Evolutionary conservation across 441 rosid species (phyloP).

Genomic region (Euphorbia schlechtendalii): DNA sequence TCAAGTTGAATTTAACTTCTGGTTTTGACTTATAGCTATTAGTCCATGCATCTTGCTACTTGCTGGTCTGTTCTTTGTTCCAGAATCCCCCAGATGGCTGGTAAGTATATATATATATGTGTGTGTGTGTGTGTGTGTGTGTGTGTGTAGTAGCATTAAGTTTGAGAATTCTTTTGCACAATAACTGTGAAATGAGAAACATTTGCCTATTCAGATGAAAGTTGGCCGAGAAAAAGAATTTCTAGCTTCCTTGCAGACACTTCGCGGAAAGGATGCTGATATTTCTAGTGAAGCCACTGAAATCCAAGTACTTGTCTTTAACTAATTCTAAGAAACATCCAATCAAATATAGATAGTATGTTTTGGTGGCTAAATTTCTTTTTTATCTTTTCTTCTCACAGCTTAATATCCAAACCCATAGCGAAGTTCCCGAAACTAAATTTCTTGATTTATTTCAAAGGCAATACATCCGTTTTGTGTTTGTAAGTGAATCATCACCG

Average conservation of each 20-base stretch:
- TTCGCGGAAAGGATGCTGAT: slow-evolving; percentile 62
- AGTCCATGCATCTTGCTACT: slow-evolving; percentile 69
- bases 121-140: too few species aligned
- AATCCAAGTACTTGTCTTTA: slow-evolving; percentile 42
- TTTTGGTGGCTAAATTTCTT: slow-evolving; percentile 1
- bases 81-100: slow-evolving; percentile 95
- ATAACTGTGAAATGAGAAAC: background rate
- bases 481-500: slow-evolving; percentile 38
- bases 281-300: slow-evolving; percentile 62
- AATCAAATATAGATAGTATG: background rate
- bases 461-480: slow-evolving; percentile 54
- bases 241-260: slow-evolving; percentile 43
- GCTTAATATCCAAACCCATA: slow-evolving; percentile 42
- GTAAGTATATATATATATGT: slow-evolving; percentile 30
- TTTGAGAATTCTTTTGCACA: background rate
- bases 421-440: slow-evolving; percentile 52
- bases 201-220: slow-evolving; percentile 45
- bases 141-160: too few species aligned
- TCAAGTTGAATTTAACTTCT: slow-evolving; percentile 11
- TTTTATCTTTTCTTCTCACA: slow-evolving; percentile 21
- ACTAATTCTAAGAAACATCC: background rate
- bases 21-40: slow-evolving; percentile 40
- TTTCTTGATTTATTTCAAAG: slow-evolving; percentile 51
- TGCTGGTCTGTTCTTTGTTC: slow-evolving; percentile 57
- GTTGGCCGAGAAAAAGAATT: slow-evolving; percentile 59